phyloP scores from a whole-genome alignment of 192 early-diverging fungal species.

The Rhizoclosmatium sp. region DNA sequence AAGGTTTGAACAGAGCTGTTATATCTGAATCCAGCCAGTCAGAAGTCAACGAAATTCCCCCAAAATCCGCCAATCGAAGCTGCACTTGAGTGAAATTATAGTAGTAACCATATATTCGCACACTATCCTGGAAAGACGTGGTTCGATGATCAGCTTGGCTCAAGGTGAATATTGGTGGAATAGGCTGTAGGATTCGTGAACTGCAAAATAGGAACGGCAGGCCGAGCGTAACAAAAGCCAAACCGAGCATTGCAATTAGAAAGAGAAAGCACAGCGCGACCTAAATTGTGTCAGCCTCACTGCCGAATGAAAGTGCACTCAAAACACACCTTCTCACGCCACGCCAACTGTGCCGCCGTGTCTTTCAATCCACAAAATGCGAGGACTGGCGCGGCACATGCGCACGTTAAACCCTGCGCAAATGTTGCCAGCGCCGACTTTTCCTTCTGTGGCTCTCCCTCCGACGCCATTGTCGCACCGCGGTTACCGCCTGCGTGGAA shows the following conservation, averaged over 20 bases:
- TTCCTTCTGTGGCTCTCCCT: too few relatives aligned
- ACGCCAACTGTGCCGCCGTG: background rate
- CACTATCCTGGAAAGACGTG: background rate
- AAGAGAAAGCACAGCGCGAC: slow-evolving; percentile 7
- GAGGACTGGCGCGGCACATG: background rate
- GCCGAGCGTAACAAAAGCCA: background rate
- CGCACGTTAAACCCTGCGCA: background rate
- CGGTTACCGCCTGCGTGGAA: background rate
- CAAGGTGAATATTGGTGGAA: background rate
- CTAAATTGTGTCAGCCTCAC: background rate
- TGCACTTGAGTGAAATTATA: background rate
- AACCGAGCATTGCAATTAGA: background rate
- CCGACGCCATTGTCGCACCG: background rate
- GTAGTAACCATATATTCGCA: background rate
- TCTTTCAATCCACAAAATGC: background rate
- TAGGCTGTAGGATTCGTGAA: background rate
- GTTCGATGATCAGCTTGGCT: background rate
- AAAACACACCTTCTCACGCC: slow-evolving; percentile 9
- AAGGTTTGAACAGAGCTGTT: background rate
- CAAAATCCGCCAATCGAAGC: background rate
- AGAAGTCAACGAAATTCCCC: background rate
- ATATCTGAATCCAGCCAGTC: background rate
- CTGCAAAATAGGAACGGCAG: background rate
- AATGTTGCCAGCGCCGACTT: background rate
- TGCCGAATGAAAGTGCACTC: background rate